Percentiles rank a stretch among this genome's conserved stretches.
These are phyloP conservation scores for Lachnellula occidentalis DNA, from an alignment of 2,329 filamentous ascomycete species.

Conservation along the genomic window DNA sequence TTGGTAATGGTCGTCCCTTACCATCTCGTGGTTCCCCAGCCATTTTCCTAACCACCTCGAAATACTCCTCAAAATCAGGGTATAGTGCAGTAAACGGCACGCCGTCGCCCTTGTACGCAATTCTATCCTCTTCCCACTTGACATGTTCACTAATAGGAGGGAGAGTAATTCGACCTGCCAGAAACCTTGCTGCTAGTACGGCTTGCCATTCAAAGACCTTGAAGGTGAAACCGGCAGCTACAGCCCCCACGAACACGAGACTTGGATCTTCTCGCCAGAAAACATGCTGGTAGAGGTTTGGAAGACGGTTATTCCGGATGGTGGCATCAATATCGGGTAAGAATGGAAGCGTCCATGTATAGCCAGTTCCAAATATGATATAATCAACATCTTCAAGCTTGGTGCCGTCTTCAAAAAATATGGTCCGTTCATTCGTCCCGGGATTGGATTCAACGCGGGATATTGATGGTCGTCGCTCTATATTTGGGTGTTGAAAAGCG, in stretches of 20 bases:
- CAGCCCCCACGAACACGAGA: constrained; percentile 54
- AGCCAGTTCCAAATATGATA: constrained; percentile 63
- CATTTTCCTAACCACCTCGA: constrained; percentile 48
- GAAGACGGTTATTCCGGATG: constrained; percentile 49
- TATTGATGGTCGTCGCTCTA: constrained; percentile 43
- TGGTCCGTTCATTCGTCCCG: constrained; percentile 33
- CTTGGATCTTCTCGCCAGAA: constrained; percentile 50
- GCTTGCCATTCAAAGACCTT: constrained; percentile 67
- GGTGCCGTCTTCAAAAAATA: constrained; percentile 52
- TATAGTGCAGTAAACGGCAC: constrained; percentile 50
- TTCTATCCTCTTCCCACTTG: constrained; percentile 52
- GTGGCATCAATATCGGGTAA: constrained; percentile 41
- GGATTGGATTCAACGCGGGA: constrained; percentile 35
- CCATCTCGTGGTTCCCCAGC: constrained; percentile 42
- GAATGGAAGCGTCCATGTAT: constrained; percentile 59
- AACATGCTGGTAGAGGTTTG: constrained; percentile 52
- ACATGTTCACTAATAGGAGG: constrained; percentile 45
- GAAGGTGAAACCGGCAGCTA: constrained; percentile 55
- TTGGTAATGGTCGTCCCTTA: constrained; percentile 40
- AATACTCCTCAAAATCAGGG: constrained; percentile 61
- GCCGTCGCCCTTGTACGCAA: constrained; percentile 50
- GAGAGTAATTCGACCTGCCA: constrained; percentile 48
- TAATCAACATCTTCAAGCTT: constrained; percentile 49
- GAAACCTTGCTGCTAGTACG: constrained; percentile 52
- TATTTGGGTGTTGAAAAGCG: constrained; percentile 55